phyloP scores from a whole-genome alignment of 768 basidiomycete species.

The Trametes cingulata region DNA sequence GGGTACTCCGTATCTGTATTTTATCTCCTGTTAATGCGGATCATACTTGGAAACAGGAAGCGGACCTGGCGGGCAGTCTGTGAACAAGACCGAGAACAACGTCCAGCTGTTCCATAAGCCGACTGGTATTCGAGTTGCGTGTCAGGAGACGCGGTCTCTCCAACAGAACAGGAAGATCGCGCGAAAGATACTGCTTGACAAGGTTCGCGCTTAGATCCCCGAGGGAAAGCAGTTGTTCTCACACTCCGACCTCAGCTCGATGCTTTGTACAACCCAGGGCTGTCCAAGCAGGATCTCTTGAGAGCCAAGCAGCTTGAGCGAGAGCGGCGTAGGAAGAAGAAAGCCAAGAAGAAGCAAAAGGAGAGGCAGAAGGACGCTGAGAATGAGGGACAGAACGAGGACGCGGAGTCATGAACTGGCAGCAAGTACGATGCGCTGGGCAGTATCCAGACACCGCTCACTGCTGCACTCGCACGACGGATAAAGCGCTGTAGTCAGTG shows the following conservation, averaged over 20 bases:
- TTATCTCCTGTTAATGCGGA: constrained; percentile 11
- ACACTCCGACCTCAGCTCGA: constrained; percentile 56
- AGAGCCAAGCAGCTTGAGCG: constrained; percentile 76
- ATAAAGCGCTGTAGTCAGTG: too few species aligned
- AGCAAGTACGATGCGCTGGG: too few species aligned
- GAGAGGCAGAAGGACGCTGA: neutral
- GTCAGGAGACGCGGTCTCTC: constrained; percentile 88
- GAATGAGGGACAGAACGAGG: neutral
- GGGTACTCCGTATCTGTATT: constrained; percentile 14
- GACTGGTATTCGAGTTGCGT: constrained; percentile 81
- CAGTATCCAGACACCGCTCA: too few species aligned
- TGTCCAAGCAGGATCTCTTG: constrained; percentile 68
- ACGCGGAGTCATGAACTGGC: neutral
- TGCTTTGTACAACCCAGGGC: constrained; percentile 67
- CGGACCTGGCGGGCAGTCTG: constrained; percentile 94
- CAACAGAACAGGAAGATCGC: constrained; percentile 78
- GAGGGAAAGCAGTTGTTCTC: too few species aligned
- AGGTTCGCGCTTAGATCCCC: constrained; percentile 41
- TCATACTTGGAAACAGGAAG: constrained; percentile 53
- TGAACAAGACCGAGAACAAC: constrained; percentile 93
- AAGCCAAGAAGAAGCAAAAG: constrained; percentile 67
- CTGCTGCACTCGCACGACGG: too few species aligned
- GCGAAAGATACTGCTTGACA: constrained; percentile 70
- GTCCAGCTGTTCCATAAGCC: constrained; percentile 90
- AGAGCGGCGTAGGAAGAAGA: constrained; percentile 73